These are phyloP conservation scores for Coniochaeta pulveracea DNA, from an alignment of 2,329 filamentous ascomycete species.

Conservation along the genomic window DNA sequence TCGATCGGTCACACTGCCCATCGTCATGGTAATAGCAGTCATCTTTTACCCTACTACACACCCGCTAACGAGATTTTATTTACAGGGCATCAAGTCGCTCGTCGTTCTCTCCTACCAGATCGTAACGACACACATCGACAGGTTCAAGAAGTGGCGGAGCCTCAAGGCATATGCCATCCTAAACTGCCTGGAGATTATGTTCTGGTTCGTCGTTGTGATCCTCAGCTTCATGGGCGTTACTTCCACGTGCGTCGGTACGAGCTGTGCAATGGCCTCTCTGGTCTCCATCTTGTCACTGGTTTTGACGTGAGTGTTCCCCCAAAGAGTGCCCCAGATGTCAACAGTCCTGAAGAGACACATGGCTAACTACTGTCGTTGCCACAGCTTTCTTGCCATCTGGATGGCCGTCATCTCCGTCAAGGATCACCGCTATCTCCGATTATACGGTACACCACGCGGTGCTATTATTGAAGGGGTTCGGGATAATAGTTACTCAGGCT, in stretches of 20 bases:
- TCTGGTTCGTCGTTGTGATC: slow-evolving; percentile 26
- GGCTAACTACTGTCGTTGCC: not conserved
- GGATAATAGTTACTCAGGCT: no score
- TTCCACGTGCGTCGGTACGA: slow-evolving; percentile 7
- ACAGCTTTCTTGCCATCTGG: not conserved
- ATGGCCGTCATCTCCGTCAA: not conserved
- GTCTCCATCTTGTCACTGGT: slow-evolving; percentile 3
- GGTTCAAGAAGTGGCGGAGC: slow-evolving; percentile 23
- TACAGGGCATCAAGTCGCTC: slow-evolving; percentile 24
- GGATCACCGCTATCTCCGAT: not conserved
- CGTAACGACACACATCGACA: slow-evolving; percentile 20
- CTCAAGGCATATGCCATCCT: slow-evolving; percentile 28
- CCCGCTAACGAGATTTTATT: not conserved
- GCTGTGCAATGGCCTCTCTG: slow-evolving; percentile 11
- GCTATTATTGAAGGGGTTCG: no score
- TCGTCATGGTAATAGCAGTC: slow-evolving; percentile 10
- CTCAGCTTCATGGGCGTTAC: slow-evolving; percentile 14
- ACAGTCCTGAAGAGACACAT: no score
- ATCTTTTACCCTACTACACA: not conserved
- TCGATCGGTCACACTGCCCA: slow-evolving; percentile 10
- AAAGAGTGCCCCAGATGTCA: not conserved
- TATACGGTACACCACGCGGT: not conserved
- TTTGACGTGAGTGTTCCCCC: slow-evolving; percentile 7
- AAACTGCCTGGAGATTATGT: slow-evolving; percentile 27
- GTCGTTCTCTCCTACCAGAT: slow-evolving; percentile 28